These are phyloP conservation scores for Beauveria australis DNA, from an alignment of 2,329 filamentous ascomycete genomes.

Conservation along the genomic window DNA sequence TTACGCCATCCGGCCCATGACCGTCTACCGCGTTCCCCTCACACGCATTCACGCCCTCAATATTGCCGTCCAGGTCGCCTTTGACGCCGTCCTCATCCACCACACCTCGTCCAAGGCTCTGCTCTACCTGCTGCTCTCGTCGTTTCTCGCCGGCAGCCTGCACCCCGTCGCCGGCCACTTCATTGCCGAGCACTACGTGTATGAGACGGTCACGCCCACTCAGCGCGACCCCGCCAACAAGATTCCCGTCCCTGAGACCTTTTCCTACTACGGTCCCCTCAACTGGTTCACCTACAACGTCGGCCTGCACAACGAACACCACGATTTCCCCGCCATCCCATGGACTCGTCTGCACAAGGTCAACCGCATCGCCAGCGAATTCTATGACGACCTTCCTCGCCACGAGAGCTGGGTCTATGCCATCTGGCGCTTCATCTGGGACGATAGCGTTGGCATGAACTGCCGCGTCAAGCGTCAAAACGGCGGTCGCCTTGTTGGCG, in stretches of 20 bases:
- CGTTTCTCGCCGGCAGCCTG: constrained; percentile 86
- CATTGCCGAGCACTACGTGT: constrained; percentile 95
- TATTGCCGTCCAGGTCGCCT: constrained; percentile 64
- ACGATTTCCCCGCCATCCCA: constrained; percentile 94
- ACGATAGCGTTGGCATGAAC: constrained; percentile 80
- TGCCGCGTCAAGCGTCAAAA: constrained; percentile 89
- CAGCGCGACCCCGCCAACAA: constrained; percentile 50
- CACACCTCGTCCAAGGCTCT: constrained; percentile 56
- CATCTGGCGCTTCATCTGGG: constrained; percentile 91
- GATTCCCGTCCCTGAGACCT: constrained; percentile 80
- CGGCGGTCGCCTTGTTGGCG: constrained; percentile 56
- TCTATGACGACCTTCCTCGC: constrained; percentile 78
- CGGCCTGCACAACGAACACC: constrained; percentile 95
- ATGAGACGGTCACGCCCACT: constrained; percentile 51
- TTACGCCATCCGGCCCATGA: constrained; percentile 93
- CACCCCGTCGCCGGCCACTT: constrained; percentile 96
- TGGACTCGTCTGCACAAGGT: constrained; percentile 81
- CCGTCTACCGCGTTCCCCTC: constrained; percentile 82
- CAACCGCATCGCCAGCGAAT: constrained; percentile 75
- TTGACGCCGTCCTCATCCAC: constrained; percentile 64
- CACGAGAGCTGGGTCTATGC: constrained; percentile 90
- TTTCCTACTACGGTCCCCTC: constrained; percentile 89
- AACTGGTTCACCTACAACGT: constrained; percentile 96
- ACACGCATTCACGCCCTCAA: constrained; percentile 81
- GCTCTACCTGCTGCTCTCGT: constrained; percentile 78